Percentiles rank a stretch among this genome's conserved stretches.
These are phyloP conservation scores for Inosperma sp. DNA, from an alignment of 768 basidiomycete species.

Conservation along the genomic window DNA sequence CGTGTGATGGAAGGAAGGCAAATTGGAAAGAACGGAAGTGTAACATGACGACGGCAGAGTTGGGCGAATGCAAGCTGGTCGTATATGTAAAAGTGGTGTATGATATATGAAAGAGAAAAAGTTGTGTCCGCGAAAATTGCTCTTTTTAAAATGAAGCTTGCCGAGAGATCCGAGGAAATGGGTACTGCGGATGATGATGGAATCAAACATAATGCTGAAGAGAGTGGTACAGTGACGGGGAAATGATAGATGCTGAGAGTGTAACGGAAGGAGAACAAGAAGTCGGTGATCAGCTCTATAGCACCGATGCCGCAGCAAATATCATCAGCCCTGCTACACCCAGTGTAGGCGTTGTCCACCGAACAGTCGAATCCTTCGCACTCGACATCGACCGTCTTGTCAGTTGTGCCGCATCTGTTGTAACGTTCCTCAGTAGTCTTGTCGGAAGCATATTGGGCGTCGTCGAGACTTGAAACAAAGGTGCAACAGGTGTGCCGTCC, in stretches of 20 bases:
- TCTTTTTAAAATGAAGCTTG: conserved; percentile 5
- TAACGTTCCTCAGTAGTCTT: conserved; percentile 52
- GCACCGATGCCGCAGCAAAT: conserved; percentile 26
- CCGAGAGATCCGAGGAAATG: conserved; percentile 4
- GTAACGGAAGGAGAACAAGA: not conserved
- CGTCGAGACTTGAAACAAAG: conserved; percentile 58
- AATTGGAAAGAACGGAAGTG: too few species aligned
- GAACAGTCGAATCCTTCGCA: conserved; percentile 23
- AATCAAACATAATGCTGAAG: too few species aligned
- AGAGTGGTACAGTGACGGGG: too few species aligned
- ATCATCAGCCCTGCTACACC: conserved; percentile 29
- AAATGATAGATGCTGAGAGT: too few species aligned
- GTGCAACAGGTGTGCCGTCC: conserved; percentile 74
- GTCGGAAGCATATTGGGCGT: conserved; percentile 89
- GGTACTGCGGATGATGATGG: too few species aligned
- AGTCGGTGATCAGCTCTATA: conserved; percentile 24
- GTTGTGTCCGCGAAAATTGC: not conserved
- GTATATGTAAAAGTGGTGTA: too few species aligned
- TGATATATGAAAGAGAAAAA: too few species aligned
- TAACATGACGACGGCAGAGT: too few species aligned
- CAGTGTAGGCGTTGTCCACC: conserved; percentile 22
- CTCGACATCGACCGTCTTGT: conserved; percentile 20
- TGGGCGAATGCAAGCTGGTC: too few species aligned
- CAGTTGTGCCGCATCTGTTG: conserved; percentile 21
- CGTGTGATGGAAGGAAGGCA: too few species aligned